A percentile compares a stretch with the other conserved stretches of the same genome.
Conservation (phyloP, 2,329 filamentous ascomycete genomes). For the Fusarium ramigenum region DNA sequence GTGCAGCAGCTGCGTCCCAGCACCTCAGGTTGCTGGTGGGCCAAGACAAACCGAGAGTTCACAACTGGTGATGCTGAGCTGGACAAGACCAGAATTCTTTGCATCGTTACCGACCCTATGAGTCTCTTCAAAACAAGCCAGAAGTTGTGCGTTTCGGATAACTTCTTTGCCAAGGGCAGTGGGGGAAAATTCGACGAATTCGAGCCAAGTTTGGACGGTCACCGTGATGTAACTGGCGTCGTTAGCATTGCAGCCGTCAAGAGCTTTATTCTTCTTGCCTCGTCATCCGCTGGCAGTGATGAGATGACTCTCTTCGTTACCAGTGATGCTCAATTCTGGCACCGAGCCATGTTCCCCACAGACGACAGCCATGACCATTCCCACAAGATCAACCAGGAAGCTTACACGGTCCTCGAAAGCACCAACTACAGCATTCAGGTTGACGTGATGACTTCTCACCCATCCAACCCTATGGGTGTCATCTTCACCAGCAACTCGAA, state of each 20-base stretch:
- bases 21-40: slow-evolving; percentile 86
- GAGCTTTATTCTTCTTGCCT: slow-evolving; percentile 85
- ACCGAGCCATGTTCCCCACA: slow-evolving; percentile 87
- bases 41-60: slow-evolving; percentile 79
- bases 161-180: slow-evolving; percentile 72
- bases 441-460: slow-evolving; percentile 80
- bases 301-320: slow-evolving; percentile 94
- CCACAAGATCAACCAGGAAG: slow-evolving; percentile 75
- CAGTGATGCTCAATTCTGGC: slow-evolving; percentile 85
- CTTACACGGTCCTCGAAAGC: slow-evolving; percentile 93
- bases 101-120: slow-evolving; percentile 78
- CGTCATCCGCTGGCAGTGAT: slow-evolving; percentile 79
- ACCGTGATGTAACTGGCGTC: slow-evolving; percentile 79
- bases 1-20: slow-evolving; percentile 72
- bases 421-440: slow-evolving; percentile 98
- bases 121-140: slow-evolving; percentile 78
- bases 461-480: slow-evolving; percentile 79
- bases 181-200: slow-evolving; percentile 65
- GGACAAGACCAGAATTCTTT: slow-evolving; percentile 78
- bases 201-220: slow-evolving; percentile 80
- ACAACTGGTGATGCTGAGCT: slow-evolving; percentile 71
- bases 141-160: slow-evolving; percentile 81
- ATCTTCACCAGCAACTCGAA: slow-evolving; percentile 98
- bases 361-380: slow-evolving; percentile 81
- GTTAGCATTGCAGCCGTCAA: slow-evolving; percentile 86